These are phyloP conservation scores for Boletus fagicola DNA, from an alignment of 768 basidiomycete genomes.

Conservation along the genomic window DNA sequence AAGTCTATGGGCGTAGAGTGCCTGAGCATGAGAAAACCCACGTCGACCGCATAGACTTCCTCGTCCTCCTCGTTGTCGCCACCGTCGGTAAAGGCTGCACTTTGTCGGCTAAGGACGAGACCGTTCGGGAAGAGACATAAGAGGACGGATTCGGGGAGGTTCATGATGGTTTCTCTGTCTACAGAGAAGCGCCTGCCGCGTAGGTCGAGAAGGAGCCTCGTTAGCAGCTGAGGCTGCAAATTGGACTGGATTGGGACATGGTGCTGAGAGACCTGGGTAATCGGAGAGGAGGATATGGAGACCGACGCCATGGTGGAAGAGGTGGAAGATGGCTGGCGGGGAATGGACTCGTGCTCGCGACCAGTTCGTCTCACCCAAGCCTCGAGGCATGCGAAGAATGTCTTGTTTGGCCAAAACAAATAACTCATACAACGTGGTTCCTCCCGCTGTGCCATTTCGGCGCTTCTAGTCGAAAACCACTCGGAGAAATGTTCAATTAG, in stretches of 20 bases:
- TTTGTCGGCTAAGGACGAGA: slow-evolving; percentile 87
- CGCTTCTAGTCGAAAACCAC: not conserved
- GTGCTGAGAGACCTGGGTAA: slow-evolving; percentile 54
- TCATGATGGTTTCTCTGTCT: slow-evolving; percentile 97
- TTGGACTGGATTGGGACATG: slow-evolving; percentile 59
- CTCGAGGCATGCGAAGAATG: slow-evolving; percentile 30
- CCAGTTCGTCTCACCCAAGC: slow-evolving; percentile 25
- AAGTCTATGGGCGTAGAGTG: not conserved
- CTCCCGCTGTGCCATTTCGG: not conserved
- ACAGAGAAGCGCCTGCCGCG: slow-evolving; percentile 90
- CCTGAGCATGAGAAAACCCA: slow-evolving; percentile 46
- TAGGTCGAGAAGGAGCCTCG: slow-evolving; percentile 87
- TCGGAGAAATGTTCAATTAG: not conserved
- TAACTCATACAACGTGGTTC: slow-evolving; percentile 12
- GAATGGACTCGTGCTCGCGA: slow-evolving; percentile 14
- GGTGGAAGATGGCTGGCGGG: slow-evolving; percentile 11
- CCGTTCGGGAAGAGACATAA: slow-evolving; percentile 98
- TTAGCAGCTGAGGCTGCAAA: slow-evolving; percentile 83
- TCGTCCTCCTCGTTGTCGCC: slow-evolving; percentile 78
- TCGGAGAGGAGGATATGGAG: slow-evolving; percentile 50
- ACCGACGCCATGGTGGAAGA: slow-evolving; percentile 37
- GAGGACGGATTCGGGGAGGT: slow-evolving; percentile 94
- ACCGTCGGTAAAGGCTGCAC: slow-evolving; percentile 68
- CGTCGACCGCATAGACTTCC: slow-evolving; percentile 94
- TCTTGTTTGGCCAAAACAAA: slow-evolving; percentile 34